phyloP scores from a whole-genome alignment of 75 land plant species.

The Picea glauca region DNA sequence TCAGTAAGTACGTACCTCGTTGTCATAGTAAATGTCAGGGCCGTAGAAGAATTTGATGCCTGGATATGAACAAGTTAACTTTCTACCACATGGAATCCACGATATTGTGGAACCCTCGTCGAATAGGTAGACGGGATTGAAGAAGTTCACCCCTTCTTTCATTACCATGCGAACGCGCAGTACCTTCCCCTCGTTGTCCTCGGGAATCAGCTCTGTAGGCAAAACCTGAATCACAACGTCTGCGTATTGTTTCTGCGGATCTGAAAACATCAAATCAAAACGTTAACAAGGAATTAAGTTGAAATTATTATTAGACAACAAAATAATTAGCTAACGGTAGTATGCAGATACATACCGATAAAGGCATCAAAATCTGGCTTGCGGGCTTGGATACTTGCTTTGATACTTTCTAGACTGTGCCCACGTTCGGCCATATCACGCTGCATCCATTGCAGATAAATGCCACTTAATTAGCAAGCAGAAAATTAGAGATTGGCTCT shows the following conservation, averaged over 20 bases:
- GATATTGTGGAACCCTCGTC: constrained; percentile 95
- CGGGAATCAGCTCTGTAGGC: constrained; percentile 91
- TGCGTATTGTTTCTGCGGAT: constrained; percentile 95
- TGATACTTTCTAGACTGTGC: constrained; percentile 92
- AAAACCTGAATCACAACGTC: constrained; percentile 92
- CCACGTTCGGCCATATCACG: constrained; percentile 97
- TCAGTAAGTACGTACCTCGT: constrained; percentile 71
- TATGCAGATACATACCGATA: constrained; percentile 50
- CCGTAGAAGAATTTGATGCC: constrained; percentile 97
- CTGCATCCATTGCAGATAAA: constrained; percentile 27
- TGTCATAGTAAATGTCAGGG: constrained; percentile 76
- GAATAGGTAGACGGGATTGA: constrained; percentile 88
- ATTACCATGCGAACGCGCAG: constrained; percentile 79
- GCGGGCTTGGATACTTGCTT: constrained; percentile 94
- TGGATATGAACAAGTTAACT: constrained; percentile 98
- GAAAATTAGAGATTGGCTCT: background rate
- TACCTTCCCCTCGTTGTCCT: constrained; percentile 87
- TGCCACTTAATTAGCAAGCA: too few relatives aligned
- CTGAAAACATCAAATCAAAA: constrained; percentile 32
- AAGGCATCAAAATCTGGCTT: constrained; percentile 94
- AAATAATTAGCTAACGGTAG: background rate
- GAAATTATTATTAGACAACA: too few relatives aligned
- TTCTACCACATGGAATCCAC: constrained; percentile 98
- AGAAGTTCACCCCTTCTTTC: constrained; percentile 86
- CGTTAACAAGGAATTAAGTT: background rate